Evolutionary conservation across 345 rosid genomes (phyloP), one percentile per base, ranked within the genome.

Genomic region (Gossypium bickii): DNA sequence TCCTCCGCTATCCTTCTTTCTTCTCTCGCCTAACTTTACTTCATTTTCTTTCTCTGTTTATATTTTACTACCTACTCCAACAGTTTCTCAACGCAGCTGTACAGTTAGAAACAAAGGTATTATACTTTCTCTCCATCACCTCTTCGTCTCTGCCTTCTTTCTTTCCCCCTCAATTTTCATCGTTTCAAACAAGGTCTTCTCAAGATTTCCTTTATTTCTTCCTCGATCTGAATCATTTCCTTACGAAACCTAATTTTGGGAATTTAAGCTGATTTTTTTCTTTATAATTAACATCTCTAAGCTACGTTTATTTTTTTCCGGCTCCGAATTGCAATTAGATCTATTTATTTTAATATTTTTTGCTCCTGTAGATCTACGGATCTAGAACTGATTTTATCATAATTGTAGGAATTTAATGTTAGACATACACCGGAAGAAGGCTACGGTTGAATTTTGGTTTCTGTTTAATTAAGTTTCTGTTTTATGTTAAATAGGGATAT

Each of bases 331-430:
- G 12, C 43, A 48, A 24, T 68, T 48, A 67, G 72, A 68, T 47
- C 12, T 24, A 25, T 64, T 29, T 16, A 27, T 45, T 61, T 59
- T 3, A 61, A 22, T 12, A 38, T 25, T 0, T 25, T 72, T 72
- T n/a, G 12, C 74, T 74, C 76, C 76, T 74, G 78, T 74, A 71
- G 87, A 86, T 79, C 77, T 82, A 11, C 15, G 17, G 78, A 65
- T 65, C 45, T 66, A 13, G 9, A 25, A 24, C 76, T 47, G 2
- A 25, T 47, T 27, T 34, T 45, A 45, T 2, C 20, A 27, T 48
- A 47, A 24, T 27, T 59, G 24, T 59, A 16, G 64, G 20, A 22
- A 18, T 51, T 51, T 34, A 70, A 12, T 38, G 8, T 20, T 53
- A 53, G 18, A 34, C 53, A 38, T 34, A 53, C 12, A 17, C 1